These are phyloP conservation scores for Russula sp. DNA, from an alignment of 768 basidiomycete genomes.

Conservation along the genomic window DNA sequence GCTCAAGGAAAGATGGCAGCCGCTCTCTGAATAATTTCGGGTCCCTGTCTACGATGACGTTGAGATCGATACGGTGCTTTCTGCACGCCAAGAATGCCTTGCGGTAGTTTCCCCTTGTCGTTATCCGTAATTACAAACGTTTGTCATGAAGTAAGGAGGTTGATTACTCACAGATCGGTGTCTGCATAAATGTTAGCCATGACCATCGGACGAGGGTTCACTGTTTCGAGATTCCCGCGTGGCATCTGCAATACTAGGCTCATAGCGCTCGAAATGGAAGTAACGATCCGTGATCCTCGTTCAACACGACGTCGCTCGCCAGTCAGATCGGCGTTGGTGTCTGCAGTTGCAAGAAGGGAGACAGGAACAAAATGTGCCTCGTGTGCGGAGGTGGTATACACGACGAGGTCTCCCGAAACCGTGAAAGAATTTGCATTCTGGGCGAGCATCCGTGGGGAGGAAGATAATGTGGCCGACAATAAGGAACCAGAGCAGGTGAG, in stretches of 20 bases:
- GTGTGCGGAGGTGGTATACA: conserved; percentile 80
- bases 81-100: conserved; percentile 89
- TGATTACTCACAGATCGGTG: conserved; percentile 53
- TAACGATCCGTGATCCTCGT: conserved; percentile 83
- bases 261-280: conserved; percentile 82
- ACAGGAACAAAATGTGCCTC: conserved; percentile 70
- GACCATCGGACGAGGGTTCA: conserved; percentile 88
- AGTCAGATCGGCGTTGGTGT: conserved; percentile 10
- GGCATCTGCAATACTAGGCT: conserved; percentile 95
- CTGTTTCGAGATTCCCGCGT: conserved; percentile 91
- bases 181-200: conserved; percentile 76
- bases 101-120: conserved; percentile 59
- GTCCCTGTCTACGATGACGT: conserved; percentile 78
- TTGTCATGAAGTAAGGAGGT: background rate
- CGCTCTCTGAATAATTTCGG: conserved; percentile 55
- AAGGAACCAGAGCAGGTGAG: conserved; percentile 14
- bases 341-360: conserved; percentile 24
- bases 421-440: conserved; percentile 66
- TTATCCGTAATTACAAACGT: background rate
- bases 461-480: conserved; percentile 1
- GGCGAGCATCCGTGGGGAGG: conserved; percentile 31
- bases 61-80: conserved; percentile 89
- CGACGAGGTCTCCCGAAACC: conserved; percentile 64
- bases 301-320: conserved; percentile 81
- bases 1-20: conserved; percentile 66